A percentile compares a stretch with the other conserved stretches of the same genome.
Evolutionary conservation across 371 early-diverging fungal species (phyloP).

Genomic region (Mucor circinelloides): DNA sequence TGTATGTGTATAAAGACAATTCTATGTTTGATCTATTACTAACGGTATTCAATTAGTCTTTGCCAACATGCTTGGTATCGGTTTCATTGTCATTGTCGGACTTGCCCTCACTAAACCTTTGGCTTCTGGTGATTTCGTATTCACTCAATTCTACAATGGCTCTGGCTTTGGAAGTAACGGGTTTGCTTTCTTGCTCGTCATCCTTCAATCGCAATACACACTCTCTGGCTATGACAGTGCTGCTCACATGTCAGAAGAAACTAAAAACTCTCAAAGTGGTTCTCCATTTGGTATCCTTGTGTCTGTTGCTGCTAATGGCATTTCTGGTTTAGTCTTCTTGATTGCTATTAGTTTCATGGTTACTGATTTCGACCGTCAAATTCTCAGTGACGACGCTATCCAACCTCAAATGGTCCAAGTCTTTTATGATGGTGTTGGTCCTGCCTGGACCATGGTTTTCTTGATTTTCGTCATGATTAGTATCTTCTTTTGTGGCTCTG

Average conservation of each 20-base stretch:
- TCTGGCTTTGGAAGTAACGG: constrained; percentile 56
- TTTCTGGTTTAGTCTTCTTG: constrained; percentile 60
- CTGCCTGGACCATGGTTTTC: constrained; percentile 57
- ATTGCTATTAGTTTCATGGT: constrained; percentile 61
- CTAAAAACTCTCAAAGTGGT: constrained; percentile 58
- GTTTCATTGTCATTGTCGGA: constrained; percentile 54
- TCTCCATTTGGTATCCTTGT: constrained; percentile 66
- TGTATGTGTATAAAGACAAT: constrained; percentile 26
- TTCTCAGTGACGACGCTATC: constrained; percentile 47
- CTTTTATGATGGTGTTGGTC: constrained; percentile 66
- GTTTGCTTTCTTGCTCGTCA: constrained; percentile 57
- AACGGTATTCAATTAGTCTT: constrained; percentile 29
- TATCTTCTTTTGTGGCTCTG: constrained; percentile 61
- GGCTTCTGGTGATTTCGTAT: constrained; percentile 40
- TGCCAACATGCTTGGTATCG: constrained; percentile 52
- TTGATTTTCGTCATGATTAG: constrained; percentile 57
- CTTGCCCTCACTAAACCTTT: constrained; percentile 50
- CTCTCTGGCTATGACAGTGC: constrained; percentile 74
- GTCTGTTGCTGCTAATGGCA: constrained; percentile 59
- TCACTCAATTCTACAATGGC: constrained; percentile 53
- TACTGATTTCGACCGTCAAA: constrained; percentile 49
- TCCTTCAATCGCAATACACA: constrained; percentile 66
- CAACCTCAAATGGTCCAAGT: constrained; percentile 61
- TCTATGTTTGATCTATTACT: not conserved
- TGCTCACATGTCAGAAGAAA: constrained; percentile 79